Evolutionary conservation across 257 asterid species (phyloP).

Genomic region (Voacanga thouarsii): DNA sequence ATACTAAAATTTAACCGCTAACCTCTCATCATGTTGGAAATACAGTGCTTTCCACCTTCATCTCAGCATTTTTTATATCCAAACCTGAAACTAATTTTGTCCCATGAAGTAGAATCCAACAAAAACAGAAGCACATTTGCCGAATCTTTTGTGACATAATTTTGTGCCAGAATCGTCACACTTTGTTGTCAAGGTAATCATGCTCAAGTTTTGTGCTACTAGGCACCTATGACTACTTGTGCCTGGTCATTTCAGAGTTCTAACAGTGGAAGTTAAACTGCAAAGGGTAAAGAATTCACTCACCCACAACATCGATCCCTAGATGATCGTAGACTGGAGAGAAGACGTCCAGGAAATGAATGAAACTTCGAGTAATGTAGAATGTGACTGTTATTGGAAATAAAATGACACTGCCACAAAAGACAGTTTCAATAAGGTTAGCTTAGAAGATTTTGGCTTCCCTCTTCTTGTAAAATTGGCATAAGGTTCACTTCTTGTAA

Average conservation of each 20-base stretch:
- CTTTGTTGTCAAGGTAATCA: neutral
- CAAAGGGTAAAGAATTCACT: neutral
- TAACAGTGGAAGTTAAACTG: neutral
- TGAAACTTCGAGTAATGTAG: slow-evolving; percentile 24
- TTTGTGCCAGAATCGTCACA: no score
- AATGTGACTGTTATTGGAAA: slow-evolving; percentile 29
- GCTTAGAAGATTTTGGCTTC: neutral
- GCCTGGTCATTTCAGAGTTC: neutral
- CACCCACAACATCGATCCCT: slow-evolving; percentile 26
- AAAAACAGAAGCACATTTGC: no score
- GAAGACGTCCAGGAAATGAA: slow-evolving; percentile 27
- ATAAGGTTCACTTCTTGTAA: neutral
- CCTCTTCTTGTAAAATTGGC: neutral
- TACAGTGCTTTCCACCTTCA: neutral
- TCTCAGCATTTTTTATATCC: neutral
- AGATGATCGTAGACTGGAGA: slow-evolving; percentile 25
- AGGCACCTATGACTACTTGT: neutral
- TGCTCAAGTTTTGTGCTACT: neutral
- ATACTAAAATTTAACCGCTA: neutral
- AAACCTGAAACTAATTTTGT: neutral
- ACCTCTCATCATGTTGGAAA: neutral
- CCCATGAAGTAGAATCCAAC: neutral
- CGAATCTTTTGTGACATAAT: no score
- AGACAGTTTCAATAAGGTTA: neutral
- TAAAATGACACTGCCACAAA: slow-evolving; percentile 22